These are phyloP conservation scores for Cinnamomum micranthum DNA, from an alignment of 164 flowering plant genomes.

Conservation along the genomic window DNA sequence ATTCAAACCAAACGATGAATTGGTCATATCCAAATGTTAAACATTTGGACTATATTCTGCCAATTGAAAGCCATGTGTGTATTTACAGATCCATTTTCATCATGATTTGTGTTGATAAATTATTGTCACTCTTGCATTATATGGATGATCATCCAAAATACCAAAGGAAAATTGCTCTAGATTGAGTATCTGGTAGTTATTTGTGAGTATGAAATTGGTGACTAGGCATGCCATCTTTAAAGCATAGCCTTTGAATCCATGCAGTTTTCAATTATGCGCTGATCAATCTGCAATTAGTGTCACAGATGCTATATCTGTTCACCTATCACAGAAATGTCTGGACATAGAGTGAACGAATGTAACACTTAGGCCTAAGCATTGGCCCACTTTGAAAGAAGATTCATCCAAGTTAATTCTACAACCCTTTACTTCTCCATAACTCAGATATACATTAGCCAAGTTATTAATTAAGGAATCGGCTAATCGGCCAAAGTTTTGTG, in stretches of 20 bases:
- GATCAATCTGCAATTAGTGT: not conserved
- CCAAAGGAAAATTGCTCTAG: not conserved
- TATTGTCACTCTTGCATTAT: not conserved
- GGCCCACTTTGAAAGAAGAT: too few relatives aligned
- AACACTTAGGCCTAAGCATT: too few relatives aligned
- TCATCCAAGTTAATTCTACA: too few relatives aligned
- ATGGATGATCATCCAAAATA: not conserved
- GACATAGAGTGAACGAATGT: too few relatives aligned
- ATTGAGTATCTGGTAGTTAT: not conserved
- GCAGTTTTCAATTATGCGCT: not conserved
- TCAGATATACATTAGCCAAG: too few relatives aligned
- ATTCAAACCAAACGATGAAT: not conserved
- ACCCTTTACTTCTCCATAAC: too few relatives aligned
- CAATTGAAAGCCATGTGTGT: conserved; percentile 12
- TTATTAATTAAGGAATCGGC: too few relatives aligned
- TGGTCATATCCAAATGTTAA: not conserved
- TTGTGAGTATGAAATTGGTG: not conserved
- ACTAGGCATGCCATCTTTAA: not conserved
- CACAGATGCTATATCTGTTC: too few relatives aligned
- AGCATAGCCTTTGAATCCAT: not conserved
- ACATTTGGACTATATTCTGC: conserved; percentile 25
- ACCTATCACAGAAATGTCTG: too few relatives aligned
- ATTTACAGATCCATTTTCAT: conserved; percentile 5
- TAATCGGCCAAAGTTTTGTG: too few relatives aligned
- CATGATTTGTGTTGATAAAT: not conserved